phyloP scores from a whole-genome alignment of 75 land plant species.

The Sequoia sempervirens region DNA sequence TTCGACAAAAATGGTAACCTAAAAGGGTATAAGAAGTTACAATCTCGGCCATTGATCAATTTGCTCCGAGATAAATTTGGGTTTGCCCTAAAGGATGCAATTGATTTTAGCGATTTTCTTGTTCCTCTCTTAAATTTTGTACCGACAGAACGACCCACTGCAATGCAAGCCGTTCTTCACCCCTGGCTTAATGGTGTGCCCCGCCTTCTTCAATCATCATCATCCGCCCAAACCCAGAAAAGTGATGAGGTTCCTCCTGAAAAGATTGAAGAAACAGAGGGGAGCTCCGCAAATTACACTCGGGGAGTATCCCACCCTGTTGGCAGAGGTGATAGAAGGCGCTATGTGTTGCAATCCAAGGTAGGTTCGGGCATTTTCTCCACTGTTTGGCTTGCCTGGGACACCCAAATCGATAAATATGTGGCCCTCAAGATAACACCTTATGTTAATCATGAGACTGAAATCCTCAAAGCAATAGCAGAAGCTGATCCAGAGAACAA shows the following conservation, averaged over 20 bases:
- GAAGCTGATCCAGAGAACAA: constrained; percentile 59
- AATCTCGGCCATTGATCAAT: constrained; percentile 65
- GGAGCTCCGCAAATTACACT: no score
- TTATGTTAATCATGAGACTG: constrained; percentile 85
- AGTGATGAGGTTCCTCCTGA: no score
- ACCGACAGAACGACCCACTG: constrained; percentile 71
- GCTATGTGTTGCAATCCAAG: no score
- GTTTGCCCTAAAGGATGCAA: constrained; percentile 63
- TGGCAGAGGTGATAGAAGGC: no score
- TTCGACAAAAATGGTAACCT: constrained; percentile 73
- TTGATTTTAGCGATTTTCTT: constrained; percentile 65
- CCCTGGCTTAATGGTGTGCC: constrained; percentile 62
- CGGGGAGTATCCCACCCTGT: no score
- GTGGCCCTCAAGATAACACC: constrained; percentile 94
- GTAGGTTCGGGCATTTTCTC: no score
- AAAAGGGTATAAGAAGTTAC: constrained; percentile 49
- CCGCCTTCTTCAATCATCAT: no score
- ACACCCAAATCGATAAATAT: constrained; percentile 47
- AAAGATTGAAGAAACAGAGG: no score
- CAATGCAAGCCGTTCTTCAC: constrained; percentile 60
- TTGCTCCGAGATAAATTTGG: constrained; percentile 61
- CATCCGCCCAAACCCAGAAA: no score
- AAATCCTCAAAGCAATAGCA: constrained; percentile 68
- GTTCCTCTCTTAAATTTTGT: constrained; percentile 66
- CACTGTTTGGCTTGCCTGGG: constrained; percentile 90